Conservation (phyloP, 192 early-diverging fungal species). For the Jimgerdemannia lactiflua region DNA sequence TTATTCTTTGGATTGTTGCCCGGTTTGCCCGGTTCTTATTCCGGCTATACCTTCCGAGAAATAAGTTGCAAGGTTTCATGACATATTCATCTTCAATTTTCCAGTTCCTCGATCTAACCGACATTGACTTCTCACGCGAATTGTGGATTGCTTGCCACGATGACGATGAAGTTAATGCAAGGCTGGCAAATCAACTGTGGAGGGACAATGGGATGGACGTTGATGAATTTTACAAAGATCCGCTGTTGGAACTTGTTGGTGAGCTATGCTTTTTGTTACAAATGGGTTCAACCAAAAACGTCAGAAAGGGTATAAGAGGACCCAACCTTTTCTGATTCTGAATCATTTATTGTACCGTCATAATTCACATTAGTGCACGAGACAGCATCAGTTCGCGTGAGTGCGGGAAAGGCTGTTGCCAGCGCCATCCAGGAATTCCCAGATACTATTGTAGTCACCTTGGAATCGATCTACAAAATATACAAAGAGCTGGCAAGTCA, state of each 20-base stretch:
- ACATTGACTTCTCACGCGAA: conserved; percentile 58
- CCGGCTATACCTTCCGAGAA: no score
- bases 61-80: no score
- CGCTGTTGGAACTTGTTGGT: conserved; percentile 37
- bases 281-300: not conserved
- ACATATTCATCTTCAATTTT: not conserved
- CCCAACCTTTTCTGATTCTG: no score
- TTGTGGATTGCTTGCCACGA: conserved; percentile 75
- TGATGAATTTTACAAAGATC: conserved; percentile 40
- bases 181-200: conserved; percentile 63
- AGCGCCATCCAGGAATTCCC: conserved; percentile 56
- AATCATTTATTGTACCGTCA: not conserved
- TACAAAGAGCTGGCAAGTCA: conserved; percentile 49
- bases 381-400: conserved; percentile 51
- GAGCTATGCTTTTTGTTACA: not conserved
- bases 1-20: not conserved
- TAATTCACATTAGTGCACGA: conserved; percentile 34
- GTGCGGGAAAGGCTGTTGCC: conserved; percentile 62
- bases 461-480: conserved; percentile 54
- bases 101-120: conserved; percentile 43
- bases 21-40: no score
- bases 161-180: conserved; percentile 49
- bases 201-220: conserved; percentile 57
- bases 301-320: not conserved
- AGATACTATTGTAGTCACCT: conserved; percentile 44